Conservation (phyloP, 2,329 filamentous ascomycete genomes). For the Fusarium sp. region DNA sequence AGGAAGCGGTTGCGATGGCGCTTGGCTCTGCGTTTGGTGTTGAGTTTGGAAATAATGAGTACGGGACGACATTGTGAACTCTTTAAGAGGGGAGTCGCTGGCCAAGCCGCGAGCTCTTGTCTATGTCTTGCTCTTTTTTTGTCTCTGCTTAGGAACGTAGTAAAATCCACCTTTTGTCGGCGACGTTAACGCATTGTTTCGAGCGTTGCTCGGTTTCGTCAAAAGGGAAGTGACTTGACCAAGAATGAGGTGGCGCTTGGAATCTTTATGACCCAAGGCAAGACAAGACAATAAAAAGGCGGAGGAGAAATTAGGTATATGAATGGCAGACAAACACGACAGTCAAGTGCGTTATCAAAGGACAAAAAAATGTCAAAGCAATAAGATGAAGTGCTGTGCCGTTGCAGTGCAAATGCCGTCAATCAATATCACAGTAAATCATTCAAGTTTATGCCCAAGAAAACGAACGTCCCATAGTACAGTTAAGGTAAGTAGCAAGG, state of each 20-base stretch:
- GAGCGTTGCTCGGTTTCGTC: slow-evolving; percentile 41
- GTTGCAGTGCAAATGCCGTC: slow-evolving; percentile 34
- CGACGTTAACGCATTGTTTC: slow-evolving; percentile 51
- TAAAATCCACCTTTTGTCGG: slow-evolving; percentile 37
- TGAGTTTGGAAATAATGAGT: slow-evolving; percentile 58
- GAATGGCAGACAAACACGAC: slow-evolving; percentile 24
- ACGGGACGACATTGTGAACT: slow-evolving; percentile 65
- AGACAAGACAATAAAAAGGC: slow-evolving; percentile 10
- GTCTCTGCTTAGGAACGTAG: slow-evolving; percentile 34
- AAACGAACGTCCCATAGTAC: slow-evolving; percentile 28
- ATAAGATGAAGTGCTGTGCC: neutral
- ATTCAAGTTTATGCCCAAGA: slow-evolving; percentile 39
- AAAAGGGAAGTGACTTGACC: slow-evolving; percentile 32
- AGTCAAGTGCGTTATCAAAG: slow-evolving; percentile 16
- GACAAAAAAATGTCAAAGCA: slow-evolving; percentile 23
- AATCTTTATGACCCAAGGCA: slow-evolving; percentile 42
- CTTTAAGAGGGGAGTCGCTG: slow-evolving; percentile 35
- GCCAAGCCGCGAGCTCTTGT: slow-evolving; percentile 36
- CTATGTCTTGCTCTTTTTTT: slow-evolving; percentile 16
- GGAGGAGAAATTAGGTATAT: slow-evolving; percentile 1
- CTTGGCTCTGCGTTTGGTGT: slow-evolving; percentile 33
- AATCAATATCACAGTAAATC: slow-evolving; percentile 40
- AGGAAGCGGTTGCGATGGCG: slow-evolving; percentile 30
- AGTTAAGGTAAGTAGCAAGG: slow-evolving; percentile 1
- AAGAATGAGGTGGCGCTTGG: slow-evolving; percentile 32